Percentiles rank a stretch among this genome's conserved stretches.
Conservation (phyloP, 1,139 yeast species). For the Yarrowia galli region DNA sequence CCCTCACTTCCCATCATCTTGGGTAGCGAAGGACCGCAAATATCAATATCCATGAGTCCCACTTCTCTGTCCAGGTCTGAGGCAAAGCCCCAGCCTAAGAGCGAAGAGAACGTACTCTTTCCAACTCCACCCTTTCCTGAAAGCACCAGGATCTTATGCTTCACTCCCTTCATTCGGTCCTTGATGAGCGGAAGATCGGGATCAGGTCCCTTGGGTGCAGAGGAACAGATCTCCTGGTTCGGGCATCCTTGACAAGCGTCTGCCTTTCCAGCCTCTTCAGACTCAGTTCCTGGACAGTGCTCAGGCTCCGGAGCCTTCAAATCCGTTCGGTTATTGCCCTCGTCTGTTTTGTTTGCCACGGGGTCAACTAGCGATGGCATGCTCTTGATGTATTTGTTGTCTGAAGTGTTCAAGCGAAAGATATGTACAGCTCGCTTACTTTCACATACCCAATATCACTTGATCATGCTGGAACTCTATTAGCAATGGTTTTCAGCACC, state of each 20-base stretch:
- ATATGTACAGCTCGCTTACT: background rate
- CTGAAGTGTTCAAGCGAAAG: background rate
- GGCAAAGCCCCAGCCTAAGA: conserved; percentile 95
- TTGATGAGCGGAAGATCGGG: conserved; percentile 88
- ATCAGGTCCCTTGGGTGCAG: conserved; percentile 93
- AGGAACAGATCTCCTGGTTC: conserved; percentile 86
- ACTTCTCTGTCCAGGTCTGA: conserved; percentile 86
- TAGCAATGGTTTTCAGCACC: conserved; percentile 27
- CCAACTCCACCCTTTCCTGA: conserved; percentile 99
- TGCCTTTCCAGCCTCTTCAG: conserved; percentile 89
- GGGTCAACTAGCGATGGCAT: conserved; percentile 36
- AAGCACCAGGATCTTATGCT: conserved; percentile 83
- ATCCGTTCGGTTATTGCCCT: conserved; percentile 17
- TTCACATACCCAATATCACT: background rate
- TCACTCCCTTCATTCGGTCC: conserved; percentile 67
- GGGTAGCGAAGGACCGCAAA: conserved; percentile 97
- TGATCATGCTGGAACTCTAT: conserved; percentile 13
- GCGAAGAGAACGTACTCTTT: conserved; percentile 91
- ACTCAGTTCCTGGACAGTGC: conserved; percentile 98
- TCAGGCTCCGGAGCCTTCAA: conserved; percentile 67
- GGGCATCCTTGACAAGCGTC: conserved; percentile 97
- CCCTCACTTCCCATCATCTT: conserved; percentile 92
- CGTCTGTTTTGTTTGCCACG: conserved; percentile 27
- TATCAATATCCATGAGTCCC: conserved; percentile 96
- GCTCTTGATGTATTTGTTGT: background rate